These are phyloP conservation scores for Pythium volutum DNA, from an alignment of 352 stramenopile species.

Conservation along the genomic window DNA sequence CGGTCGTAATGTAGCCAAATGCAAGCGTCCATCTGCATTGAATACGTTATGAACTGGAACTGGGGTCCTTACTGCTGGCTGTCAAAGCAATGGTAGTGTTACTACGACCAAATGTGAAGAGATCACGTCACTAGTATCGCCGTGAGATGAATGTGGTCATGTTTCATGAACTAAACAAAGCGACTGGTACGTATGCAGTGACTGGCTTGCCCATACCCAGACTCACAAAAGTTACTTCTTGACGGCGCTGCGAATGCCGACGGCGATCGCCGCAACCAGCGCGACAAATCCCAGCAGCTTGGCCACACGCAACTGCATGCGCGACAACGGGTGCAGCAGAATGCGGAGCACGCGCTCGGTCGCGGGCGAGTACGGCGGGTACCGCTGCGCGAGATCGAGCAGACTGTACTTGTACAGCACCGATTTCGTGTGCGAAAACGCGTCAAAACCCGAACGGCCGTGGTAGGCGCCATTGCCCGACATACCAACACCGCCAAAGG, in stretches of 20 bases:
- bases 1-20: no score
- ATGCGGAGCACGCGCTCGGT: conserved; percentile 39
- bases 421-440: conserved; percentile 69
- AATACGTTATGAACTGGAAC: no score
- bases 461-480: conserved; percentile 85
- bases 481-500: conserved; percentile 35
- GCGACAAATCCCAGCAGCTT: conserved; percentile 26
- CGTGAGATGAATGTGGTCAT: no score
- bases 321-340: conserved; percentile 44
- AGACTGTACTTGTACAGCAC: conserved; percentile 68
- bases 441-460: conserved; percentile 76
- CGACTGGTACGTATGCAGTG: no score
- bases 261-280: conserved; percentile 12
- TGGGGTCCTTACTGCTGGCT: no score
- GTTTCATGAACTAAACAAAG: no score
- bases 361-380: conserved; percentile 43
- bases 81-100: no score
- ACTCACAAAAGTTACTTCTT: background rate
- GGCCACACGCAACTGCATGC: conserved; percentile 34
- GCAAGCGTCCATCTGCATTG: no score
- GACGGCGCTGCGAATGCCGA: conserved; percentile 11
- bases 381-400: conserved; percentile 53
- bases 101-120: no score
- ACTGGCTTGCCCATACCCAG: no score
- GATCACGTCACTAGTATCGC: no score